Evolutionary conservation across 176 grass and related monocot species (phyloP).

Genomic region (Zizania latifolia): DNA sequence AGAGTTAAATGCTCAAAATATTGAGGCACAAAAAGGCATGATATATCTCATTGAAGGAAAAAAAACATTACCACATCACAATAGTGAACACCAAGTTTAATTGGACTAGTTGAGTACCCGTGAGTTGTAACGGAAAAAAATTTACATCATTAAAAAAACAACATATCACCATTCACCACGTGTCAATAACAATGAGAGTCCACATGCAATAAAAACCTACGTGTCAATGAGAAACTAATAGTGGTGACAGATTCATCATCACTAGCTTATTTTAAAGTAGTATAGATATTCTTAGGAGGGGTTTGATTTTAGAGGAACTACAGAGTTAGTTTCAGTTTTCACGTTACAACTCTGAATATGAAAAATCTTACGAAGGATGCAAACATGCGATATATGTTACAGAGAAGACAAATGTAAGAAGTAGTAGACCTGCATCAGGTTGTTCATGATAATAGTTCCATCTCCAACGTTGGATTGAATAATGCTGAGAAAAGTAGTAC

Average conservation of each 20-base stretch:
- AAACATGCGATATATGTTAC: not conserved
- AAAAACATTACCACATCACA: not conserved
- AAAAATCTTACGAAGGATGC: not conserved
- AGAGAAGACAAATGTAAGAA: not conserved
- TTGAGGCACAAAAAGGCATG: not conserved
- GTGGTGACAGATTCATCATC: too few relatives aligned
- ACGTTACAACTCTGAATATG: not conserved
- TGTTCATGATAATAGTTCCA: slow-evolving; percentile 92
- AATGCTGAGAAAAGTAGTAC: slow-evolving; percentile 68
- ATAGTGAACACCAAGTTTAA: not conserved
- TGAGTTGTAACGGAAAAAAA: too few relatives aligned
- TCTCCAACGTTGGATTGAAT: slow-evolving; percentile 92
- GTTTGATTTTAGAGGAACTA: not conserved
- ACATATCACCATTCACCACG: too few relatives aligned
- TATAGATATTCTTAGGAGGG: not conserved
- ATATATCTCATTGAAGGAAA: not conserved
- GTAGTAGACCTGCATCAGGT: slow-evolving; percentile 67
- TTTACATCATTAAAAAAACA: too few relatives aligned
- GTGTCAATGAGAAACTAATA: too few relatives aligned
- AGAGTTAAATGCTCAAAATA: not conserved
- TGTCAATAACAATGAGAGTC: too few relatives aligned
- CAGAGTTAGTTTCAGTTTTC: not conserved
- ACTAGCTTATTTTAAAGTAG: too few relatives aligned
- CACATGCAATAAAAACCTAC: not conserved
- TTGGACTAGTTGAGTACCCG: too few relatives aligned